Evolutionary conservation across 345 rosid genomes (phyloP).

Genomic region (Lepidium africanum): DNA sequence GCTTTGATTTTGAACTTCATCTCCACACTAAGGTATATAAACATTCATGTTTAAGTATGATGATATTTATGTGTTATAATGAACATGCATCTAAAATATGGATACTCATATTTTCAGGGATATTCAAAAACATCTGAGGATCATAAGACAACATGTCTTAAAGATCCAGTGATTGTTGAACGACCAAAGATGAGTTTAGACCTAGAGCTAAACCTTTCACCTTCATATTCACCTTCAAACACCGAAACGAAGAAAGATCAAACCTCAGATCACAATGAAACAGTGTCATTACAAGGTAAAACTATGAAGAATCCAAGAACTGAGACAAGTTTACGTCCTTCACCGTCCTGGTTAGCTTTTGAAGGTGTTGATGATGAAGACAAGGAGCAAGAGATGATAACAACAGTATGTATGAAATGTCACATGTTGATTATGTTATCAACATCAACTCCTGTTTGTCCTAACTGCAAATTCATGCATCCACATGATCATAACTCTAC

Average conservation of each 20-base stretch:
- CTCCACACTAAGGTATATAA: conserved; percentile 27
- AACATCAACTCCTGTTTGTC: conserved; percentile 70
- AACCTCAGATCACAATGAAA: conserved; percentile 6
- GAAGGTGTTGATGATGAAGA: conserved; percentile 30
- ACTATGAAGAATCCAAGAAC: conserved; percentile 2
- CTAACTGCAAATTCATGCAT: conserved; percentile 92
- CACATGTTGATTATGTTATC: conserved; percentile 85
- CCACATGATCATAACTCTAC: conserved; percentile 46
- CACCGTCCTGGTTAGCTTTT: conserved; percentile 46
- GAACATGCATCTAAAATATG: conserved; percentile 9
- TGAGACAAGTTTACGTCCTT: conserved; percentile 17
- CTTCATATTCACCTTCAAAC: conserved; percentile 33
- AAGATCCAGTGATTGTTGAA: conserved; percentile 27
- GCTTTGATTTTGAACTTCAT: conserved; percentile 25
- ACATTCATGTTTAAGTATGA: neutral
- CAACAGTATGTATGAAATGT: conserved; percentile 65
- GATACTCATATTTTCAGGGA: neutral
- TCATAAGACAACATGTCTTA: conserved; percentile 36
- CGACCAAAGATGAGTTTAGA: conserved; percentile 51
- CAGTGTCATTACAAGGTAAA: conserved; percentile 12
- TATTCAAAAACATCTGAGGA: conserved; percentile 39
- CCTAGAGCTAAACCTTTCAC: conserved; percentile 62
- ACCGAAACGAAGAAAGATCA: neutral
- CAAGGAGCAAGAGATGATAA: conserved; percentile 56
- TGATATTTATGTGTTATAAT: neutral